Evolutionary conservation across 2,329 filamentous ascomycete genomes (phyloP), one percentile per base, ranked within the genome.

Genomic region (Ophiocordyceps polyrhachis-furcata): DNA sequence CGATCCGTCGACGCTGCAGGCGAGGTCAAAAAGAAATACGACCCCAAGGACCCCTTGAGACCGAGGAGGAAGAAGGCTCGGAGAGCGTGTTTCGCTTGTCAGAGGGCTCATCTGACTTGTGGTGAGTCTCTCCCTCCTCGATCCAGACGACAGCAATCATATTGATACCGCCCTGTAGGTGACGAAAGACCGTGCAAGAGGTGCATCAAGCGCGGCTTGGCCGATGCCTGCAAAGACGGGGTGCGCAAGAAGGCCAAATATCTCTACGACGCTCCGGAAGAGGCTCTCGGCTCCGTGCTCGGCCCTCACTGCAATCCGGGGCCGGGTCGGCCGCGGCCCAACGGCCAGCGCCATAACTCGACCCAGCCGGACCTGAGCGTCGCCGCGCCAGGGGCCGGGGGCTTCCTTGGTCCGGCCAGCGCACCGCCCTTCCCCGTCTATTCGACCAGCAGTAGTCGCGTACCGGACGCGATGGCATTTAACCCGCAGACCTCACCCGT

Each of bases 191-290:
- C 91, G 44, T 98, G 91, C 60, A 78, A 87, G 57, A 74, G 91
- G 56, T 98, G 91, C 61, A 86, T 96, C 54, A 95, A 95, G 63
- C 81, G 91, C 54, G 85, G 86, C 41, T 74, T 96, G 20, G 83
- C 87, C 55, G 87, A 94, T 59, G 78, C 78, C 49, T 98, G 91
- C 58, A 87, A 94, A 61, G 91, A 98, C 58, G 91, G 91, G 45
- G 87, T 96, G 44, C 82, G 91, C 50, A 98, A 98, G 65, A 98
- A 96, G 71, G 91, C 91, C 44, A 98, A 98, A 62, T 98, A 98
- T 62, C 82, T 98, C 46, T 88, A 96, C 58, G 91, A 96, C 70
- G 87, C 89, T 23, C 88, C 89, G 32, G 78, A 86, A 44, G 87
- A 93, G 59, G 87, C 87, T 41, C 70, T 95, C 49, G 75, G 89